Percentiles rank a stretch among this genome's conserved stretches.
These are phyloP conservation scores for Laguncularia racemosa DNA, from an alignment of 345 rosid species.

Conservation along the genomic window DNA sequence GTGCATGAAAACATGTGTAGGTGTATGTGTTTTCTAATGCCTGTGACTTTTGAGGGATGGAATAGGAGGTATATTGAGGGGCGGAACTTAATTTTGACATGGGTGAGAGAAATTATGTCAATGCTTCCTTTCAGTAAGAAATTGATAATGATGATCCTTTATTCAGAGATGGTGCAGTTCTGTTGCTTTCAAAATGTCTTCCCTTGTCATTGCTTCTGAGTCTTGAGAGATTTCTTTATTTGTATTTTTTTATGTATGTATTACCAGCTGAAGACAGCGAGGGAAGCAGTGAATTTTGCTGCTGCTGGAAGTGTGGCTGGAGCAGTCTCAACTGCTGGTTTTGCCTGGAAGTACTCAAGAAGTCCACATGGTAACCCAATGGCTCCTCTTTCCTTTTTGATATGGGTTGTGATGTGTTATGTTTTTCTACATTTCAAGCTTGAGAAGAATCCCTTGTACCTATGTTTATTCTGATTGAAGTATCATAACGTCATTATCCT, in stretches of 20 bases:
- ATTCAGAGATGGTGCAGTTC: too few species aligned
- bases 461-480: neutral
- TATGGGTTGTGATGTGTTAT: neutral
- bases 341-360: slow-evolving; percentile 88
- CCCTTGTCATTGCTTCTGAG: too few species aligned
- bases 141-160: too few species aligned
- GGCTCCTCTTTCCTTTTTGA: neutral
- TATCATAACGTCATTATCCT: neutral
- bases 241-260: neutral
- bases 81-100: too few species aligned
- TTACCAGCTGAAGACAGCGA: slow-evolving; percentile 68
- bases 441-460: neutral
- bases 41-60: too few species aligned
- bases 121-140: too few species aligned
- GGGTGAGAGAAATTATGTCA: too few species aligned
- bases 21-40: too few species aligned
- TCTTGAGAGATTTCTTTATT: neutral
- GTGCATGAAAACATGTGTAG: too few species aligned
- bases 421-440: neutral
- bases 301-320: slow-evolving; percentile 58
- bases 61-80: too few species aligned
- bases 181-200: too few species aligned
- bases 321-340: slow-evolving; percentile 69
- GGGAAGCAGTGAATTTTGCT: slow-evolving; percentile 60
- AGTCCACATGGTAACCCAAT: slow-evolving; percentile 61